Percentiles rank a stretch among this genome's conserved stretches.
Conservation (phyloP, 441 rosid species). For the Populus hybrid region DNA sequence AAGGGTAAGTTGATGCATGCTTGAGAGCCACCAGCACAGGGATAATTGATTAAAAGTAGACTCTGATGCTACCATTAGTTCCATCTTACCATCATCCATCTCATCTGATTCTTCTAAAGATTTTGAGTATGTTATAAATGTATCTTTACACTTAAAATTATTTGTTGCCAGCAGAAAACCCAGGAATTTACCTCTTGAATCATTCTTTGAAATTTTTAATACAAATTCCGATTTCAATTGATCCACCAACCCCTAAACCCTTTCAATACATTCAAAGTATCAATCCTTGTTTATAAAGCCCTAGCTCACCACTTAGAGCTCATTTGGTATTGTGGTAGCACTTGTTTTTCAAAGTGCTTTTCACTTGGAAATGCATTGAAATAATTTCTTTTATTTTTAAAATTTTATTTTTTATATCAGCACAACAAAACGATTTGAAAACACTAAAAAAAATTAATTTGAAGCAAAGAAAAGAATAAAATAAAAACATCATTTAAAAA, state of each 20-base stretch:
- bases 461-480: no score
- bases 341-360: no score
- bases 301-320: background rate
- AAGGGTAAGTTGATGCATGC: constrained; percentile 3
- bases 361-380: no score
- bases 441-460: no score
- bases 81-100: background rate
- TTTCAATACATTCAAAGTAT: background rate
- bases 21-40: background rate
- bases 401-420: no score
- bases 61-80: background rate
- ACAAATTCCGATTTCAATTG: background rate
- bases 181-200: background rate
- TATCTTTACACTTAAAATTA: background rate
- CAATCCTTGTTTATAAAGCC: background rate
- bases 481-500: no score
- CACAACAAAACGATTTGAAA: no score
- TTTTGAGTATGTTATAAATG: background rate
- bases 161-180: no score
- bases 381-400: no score
- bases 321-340: no score
- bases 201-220: background rate
- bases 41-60: background rate
- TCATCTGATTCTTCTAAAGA: background rate
- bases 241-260: constrained; percentile 1